Conservation (phyloP, 2,329 filamentous ascomycete species). For the Penicillium sp. region DNA sequence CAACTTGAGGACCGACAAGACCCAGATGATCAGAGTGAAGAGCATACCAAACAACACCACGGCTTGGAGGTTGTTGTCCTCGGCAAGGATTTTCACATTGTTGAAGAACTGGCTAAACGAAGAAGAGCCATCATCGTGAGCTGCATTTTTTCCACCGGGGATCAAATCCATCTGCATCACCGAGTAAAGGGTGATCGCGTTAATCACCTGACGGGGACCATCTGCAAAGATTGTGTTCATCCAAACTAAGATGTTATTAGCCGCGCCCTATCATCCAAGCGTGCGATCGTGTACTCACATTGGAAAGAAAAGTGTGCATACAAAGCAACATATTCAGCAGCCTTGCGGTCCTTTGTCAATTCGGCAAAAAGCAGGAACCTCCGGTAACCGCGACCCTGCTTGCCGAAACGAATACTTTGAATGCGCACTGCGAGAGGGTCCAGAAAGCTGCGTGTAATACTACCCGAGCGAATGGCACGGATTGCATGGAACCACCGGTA, state of each 20-base stretch:
- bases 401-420: constrained; percentile 75
- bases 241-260: constrained; percentile 62
- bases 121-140: constrained; percentile 57
- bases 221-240: constrained; percentile 87
- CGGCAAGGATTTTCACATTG: constrained; percentile 73
- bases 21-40: constrained; percentile 88
- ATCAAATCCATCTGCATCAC: constrained; percentile 76
- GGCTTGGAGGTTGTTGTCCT: constrained; percentile 74
- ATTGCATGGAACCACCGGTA: constrained; percentile 80
- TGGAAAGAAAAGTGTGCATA: constrained; percentile 87
- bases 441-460: constrained; percentile 88
- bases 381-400: constrained; percentile 73
- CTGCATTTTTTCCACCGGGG: constrained; percentile 56
- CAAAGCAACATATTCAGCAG: constrained; percentile 83
- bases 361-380: constrained; percentile 91
- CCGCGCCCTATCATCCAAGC: constrained; percentile 11
- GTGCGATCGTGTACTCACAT: constrained; percentile 38
- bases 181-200: constrained; percentile 83
- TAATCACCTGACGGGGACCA: constrained; percentile 87
- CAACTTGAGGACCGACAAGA: constrained; percentile 73
- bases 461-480: constrained; percentile 78
- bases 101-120: constrained; percentile 75
- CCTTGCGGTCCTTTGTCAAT: constrained; percentile 87
- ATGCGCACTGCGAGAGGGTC: constrained; percentile 82
- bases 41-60: constrained; percentile 86